Evolutionary conservation across 2,329 filamentous ascomycete genomes (phyloP).

Genomic region (Neocatenulostroma microsporum): DNA sequence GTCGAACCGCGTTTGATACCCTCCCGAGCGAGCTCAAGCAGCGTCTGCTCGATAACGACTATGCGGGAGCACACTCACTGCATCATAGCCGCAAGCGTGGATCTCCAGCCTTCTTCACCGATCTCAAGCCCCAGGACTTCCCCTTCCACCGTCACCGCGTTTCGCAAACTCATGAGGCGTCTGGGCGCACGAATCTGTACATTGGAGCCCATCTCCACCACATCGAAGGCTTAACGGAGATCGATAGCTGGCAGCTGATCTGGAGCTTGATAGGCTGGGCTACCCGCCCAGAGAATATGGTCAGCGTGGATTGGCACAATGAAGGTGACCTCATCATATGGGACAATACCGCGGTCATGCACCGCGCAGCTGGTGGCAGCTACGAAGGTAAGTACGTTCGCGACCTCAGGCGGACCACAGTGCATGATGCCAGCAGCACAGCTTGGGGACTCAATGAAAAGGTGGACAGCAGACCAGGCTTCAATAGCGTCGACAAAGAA

Average conservation of each 20-base stretch:
- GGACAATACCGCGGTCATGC: constrained; percentile 53
- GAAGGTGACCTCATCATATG: constrained; percentile 49
- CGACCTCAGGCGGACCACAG: constrained; percentile 9
- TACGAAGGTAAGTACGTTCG: constrained; percentile 36
- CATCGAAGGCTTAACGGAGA: constrained; percentile 34
- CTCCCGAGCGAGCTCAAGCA: constrained; percentile 31
- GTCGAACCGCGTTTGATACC: constrained; percentile 42
- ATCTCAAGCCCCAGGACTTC: constrained; percentile 35
- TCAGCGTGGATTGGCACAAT: constrained; percentile 42
- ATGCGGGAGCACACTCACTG: constrained; percentile 40
- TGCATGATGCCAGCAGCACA: constrained; percentile 10
- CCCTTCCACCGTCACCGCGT: constrained; percentile 39
- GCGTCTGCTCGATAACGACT: constrained; percentile 18
- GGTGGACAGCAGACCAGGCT: constrained; percentile 7
- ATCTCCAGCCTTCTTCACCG: constrained; percentile 41
- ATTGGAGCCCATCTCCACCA: constrained; percentile 46
- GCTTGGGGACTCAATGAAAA: constrained; percentile 10
- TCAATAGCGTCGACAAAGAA: constrained; percentile 5
- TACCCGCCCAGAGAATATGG: constrained; percentile 39
- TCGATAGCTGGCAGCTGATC: constrained; percentile 30
- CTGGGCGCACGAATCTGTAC: constrained; percentile 45
- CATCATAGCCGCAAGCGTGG: constrained; percentile 46
- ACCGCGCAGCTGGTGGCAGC: constrained; percentile 42
- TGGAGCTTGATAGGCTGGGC: constrained; percentile 38
- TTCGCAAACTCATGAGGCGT: constrained; percentile 44